These are phyloP conservation scores for Sporisorium sorghi DNA, from an alignment of 1,284 basidiomycete species.

Conservation along the genomic window DNA sequence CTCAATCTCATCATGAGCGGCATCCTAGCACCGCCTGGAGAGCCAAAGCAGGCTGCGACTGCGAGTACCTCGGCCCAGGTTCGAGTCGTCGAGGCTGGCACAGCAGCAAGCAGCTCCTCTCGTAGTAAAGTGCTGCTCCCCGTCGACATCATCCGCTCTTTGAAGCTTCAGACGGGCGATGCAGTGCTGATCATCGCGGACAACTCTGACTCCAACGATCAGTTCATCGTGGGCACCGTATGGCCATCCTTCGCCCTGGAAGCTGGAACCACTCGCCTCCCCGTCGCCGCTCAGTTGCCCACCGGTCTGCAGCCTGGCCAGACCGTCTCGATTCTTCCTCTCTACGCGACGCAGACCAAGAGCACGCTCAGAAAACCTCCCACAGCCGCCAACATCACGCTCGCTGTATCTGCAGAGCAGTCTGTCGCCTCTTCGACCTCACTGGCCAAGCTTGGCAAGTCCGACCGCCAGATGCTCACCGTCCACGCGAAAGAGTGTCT, in stretches of 20 bases:
- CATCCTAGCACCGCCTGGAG: not conserved
- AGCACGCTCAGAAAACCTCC: constrained; percentile 22
- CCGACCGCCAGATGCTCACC: constrained; percentile 70
- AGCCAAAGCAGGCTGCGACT: not conserved
- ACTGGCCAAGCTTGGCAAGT: constrained; percentile 54
- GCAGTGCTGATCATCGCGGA: constrained; percentile 18
- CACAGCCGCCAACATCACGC: constrained; percentile 38
- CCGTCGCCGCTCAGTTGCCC: constrained; percentile 13
- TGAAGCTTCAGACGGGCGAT: constrained; percentile 48
- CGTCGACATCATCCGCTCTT: constrained; percentile 30
- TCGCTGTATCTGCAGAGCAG: constrained; percentile 38
- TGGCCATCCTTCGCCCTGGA: constrained; percentile 47
- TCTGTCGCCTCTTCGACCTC: not conserved
- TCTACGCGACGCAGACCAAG: constrained; percentile 16
- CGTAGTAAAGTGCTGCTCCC: constrained; percentile 38
- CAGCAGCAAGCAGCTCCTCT: constrained; percentile 34
- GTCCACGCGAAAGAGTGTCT: constrained; percentile 70
- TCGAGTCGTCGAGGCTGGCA: constrained; percentile 23
- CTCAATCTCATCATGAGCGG: constrained; percentile 21
- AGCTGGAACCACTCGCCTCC: constrained; percentile 29
- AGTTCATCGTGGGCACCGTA: constrained; percentile 26
- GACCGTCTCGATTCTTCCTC: constrained; percentile 16
- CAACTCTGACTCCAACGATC: not conserved
- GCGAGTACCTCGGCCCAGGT: not conserved
- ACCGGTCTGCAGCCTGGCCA: constrained; percentile 21